Percentiles rank a stretch among this genome's conserved stretches.
Conservation (phyloP, 345 rosid genomes). For the Eutrema japonicum region DNA sequence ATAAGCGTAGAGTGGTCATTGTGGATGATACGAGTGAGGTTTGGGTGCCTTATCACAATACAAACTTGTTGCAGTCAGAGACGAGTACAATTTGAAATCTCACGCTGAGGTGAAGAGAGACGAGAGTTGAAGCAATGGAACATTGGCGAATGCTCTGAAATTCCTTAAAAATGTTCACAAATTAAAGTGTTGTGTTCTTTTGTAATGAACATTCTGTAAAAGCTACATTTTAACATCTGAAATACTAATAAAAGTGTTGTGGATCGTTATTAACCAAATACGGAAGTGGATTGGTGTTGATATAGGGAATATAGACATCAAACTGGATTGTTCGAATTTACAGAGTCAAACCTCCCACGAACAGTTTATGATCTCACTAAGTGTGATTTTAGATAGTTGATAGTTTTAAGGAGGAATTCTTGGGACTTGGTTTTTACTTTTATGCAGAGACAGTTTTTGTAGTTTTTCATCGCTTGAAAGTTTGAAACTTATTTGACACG, state of each 20-base stretch:
- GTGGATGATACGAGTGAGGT: conserved; percentile 20
- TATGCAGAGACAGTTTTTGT: too few species aligned
- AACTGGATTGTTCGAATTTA: conserved; percentile 99
- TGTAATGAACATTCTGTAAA: not conserved
- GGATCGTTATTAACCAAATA: too few species aligned
- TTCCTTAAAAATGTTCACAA: too few species aligned
- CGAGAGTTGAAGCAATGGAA: too few species aligned
- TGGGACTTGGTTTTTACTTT: too few species aligned
- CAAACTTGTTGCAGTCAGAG: conserved; percentile 10
- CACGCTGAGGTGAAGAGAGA: too few species aligned
- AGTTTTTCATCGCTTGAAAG: too few species aligned
- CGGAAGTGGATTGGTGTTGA: conserved; percentile 59
- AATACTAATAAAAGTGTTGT: too few species aligned
- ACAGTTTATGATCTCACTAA: conserved; percentile 66
- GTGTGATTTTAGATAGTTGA: conserved; percentile 34
- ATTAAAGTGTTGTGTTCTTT: not conserved
- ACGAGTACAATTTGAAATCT: not conserved
- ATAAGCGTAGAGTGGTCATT: conserved; percentile 26
- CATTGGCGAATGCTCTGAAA: too few species aligned
- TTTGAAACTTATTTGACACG: too few species aligned
- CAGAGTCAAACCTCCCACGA: conserved; percentile 93
- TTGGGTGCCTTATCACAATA: conserved; percentile 22
- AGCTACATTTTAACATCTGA: too few species aligned
- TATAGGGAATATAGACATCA: conserved; percentile 95
- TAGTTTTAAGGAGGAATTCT: conserved; percentile 25